Evolutionary conservation across 306 rosid species (phyloP).

Genomic region (Fragaria vesca): DNA sequence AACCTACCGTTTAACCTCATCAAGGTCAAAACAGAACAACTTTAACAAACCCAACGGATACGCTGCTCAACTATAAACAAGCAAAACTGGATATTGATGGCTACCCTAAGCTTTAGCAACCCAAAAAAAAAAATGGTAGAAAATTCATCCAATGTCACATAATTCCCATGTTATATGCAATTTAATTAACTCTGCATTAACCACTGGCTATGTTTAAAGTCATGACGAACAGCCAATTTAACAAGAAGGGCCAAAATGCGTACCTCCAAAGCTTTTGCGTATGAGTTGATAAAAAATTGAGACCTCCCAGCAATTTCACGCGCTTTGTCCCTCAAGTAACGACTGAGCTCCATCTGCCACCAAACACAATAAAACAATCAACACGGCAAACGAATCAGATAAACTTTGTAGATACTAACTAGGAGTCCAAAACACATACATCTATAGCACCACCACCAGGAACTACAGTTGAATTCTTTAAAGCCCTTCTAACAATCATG

Average conservation of each 20-base stretch:
- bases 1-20: not conserved
- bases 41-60: too few relatives aligned
- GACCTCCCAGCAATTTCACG: constrained; percentile 91
- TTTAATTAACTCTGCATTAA: not conserved
- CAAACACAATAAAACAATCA: constrained; percentile 16
- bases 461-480: constrained; percentile 97
- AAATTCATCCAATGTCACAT: not conserved
- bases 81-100: not conserved
- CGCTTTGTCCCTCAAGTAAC: constrained; percentile 88
- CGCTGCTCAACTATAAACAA: not conserved
- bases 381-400: not conserved
- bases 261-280: constrained; percentile 98
- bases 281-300: constrained; percentile 89
- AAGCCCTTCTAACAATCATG: constrained; percentile 96
- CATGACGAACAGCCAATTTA: not conserved
- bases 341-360: constrained; percentile 96
- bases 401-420: not conserved
- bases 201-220: not conserved
- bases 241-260: constrained; percentile 16
- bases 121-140: not conserved
- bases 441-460: constrained; percentile 99
- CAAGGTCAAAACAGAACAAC: not conserved
- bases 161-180: not conserved
- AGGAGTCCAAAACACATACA: constrained; percentile 44
- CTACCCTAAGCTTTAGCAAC: not conserved